Conservation (phyloP, 83 land plant species). For the Thuja plicata region DNA sequence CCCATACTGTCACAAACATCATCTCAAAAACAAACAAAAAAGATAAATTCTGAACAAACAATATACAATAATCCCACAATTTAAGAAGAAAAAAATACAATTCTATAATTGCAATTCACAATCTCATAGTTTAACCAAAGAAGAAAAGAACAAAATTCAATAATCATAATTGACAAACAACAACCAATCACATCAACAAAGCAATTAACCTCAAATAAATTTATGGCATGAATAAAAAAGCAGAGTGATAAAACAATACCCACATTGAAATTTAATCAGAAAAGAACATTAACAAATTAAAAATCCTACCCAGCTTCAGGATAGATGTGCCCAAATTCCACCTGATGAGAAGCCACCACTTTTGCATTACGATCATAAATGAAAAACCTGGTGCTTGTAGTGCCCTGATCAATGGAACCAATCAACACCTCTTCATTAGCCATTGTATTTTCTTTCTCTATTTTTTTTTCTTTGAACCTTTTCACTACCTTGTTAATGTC, state of each 20-base stretch:
- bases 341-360: conserved; percentile 87
- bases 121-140: neutral
- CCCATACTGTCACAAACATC: neutral
- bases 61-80: neutral
- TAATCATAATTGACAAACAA: neutral
- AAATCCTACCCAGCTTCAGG: conserved; percentile 84
- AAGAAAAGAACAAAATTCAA: neutral
- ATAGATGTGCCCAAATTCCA: conserved; percentile 92
- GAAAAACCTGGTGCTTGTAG: conserved; percentile 94
- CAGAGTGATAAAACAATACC: neutral
- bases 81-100: neutral
- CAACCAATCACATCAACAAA: neutral
- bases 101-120: neutral
- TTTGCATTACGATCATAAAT: conserved; percentile 71
- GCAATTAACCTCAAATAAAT: neutral
- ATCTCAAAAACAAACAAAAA: neutral
- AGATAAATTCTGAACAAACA: neutral
- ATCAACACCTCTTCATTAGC: conserved; percentile 39
- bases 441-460: neutral
- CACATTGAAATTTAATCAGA: neutral
- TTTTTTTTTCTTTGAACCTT: no score
- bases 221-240: neutral
- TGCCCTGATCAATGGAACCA: conserved; percentile 95
- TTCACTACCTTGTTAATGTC: no score
- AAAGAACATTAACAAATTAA: neutral